These are phyloP conservation scores for Clitoria ternatea DNA, from an alignment of 306 rosid species.

Conservation along the genomic window DNA sequence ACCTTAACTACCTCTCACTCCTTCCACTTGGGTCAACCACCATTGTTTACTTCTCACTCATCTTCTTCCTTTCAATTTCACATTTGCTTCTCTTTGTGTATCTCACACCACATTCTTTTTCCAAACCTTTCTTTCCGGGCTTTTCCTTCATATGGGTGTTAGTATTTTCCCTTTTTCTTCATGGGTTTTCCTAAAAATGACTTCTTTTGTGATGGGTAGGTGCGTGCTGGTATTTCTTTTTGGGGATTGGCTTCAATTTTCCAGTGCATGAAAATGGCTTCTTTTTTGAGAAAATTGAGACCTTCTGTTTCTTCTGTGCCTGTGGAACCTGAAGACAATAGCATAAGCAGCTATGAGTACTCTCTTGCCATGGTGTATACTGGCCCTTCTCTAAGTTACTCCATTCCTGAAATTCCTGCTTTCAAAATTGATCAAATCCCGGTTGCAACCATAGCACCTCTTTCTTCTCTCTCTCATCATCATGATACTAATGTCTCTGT, in stretches of 20 bases:
- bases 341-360: conserved; percentile 42
- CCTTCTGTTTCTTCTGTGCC: conserved; percentile 27
- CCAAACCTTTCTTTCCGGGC: background rate
- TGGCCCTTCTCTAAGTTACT: conserved; percentile 58
- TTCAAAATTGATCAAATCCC: conserved; percentile 58
- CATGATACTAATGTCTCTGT: conserved; percentile 35
- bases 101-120: background rate
- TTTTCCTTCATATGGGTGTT: conserved; percentile 2
- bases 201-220: conserved; percentile 1
- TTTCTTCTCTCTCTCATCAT: conserved; percentile 27
- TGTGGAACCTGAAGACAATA: conserved; percentile 27
- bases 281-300: conserved; percentile 45
- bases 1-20: background rate
- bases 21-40: background rate
- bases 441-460: conserved; percentile 53
- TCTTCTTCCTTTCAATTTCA: background rate
- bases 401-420: conserved; percentile 57
- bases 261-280: conserved; percentile 39
- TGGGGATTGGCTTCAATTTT: background rate
- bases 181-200: background rate
- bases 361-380: conserved; percentile 62
- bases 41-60: background rate
- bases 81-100: background rate
- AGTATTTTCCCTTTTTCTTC: background rate
- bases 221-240: background rate